Conservation (phyloP, 2,329 filamentous ascomycete species). For the Conoideocrella luteorostrata region DNA sequence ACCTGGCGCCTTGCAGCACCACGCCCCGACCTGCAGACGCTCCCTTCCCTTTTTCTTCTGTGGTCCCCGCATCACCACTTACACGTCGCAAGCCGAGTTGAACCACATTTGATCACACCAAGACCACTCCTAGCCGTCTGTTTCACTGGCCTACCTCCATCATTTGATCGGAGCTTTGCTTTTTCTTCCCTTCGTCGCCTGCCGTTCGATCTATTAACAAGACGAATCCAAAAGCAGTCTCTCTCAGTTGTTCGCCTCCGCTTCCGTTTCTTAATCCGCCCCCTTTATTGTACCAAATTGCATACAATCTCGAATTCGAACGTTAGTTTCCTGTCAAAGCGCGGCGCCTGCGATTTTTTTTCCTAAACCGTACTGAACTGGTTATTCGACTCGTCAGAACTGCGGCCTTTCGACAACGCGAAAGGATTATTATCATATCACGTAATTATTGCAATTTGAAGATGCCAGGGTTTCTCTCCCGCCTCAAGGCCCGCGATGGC, state of each 20-base stretch:
- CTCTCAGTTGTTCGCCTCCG: background rate
- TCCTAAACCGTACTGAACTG: no score
- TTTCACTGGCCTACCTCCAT: conserved; percentile 1
- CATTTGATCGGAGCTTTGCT: background rate
- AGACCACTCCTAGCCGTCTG: conserved; percentile 1
- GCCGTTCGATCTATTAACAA: background rate
- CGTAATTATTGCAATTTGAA: conserved; percentile 14
- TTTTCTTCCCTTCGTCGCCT: background rate
- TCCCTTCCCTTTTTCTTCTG: conserved; percentile 3
- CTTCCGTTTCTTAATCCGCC: background rate
- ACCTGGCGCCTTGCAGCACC: background rate
- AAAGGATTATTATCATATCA: background rate
- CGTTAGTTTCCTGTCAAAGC: no score
- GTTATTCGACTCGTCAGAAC: no score
- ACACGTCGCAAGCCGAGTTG: conserved; percentile 10
- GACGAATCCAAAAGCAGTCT: background rate
- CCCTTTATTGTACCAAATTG: background rate
- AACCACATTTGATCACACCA: conserved; percentile 4
- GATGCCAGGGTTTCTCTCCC: conserved; percentile 55
- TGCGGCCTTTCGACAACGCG: no score
- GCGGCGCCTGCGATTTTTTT: no score
- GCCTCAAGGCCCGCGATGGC: conserved; percentile 70
- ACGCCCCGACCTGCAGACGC: background rate
- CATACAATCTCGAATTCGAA: background rate
- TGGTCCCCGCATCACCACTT: conserved; percentile 10